phyloP scores from a whole-genome alignment of 225 moss, liverwort and hornwort genomes.

The Rhytidiadelphus loreus region DNA sequence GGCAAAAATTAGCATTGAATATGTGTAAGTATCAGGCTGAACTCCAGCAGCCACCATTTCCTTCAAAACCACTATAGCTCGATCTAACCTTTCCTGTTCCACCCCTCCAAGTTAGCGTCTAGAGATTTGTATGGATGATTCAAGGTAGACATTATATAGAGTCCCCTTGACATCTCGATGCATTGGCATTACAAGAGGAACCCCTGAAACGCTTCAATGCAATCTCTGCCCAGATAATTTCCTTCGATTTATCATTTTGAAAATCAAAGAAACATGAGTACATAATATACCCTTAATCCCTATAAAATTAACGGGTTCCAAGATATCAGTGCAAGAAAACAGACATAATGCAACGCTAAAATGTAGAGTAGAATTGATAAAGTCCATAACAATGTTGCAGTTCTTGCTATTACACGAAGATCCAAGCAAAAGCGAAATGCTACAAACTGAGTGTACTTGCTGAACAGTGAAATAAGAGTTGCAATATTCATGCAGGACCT shows the following conservation, averaged over 20 bases:
- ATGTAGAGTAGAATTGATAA: background rate
- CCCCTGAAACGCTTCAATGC: background rate
- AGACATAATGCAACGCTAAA: background rate
- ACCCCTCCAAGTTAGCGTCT: constrained; percentile 11
- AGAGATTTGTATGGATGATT: background rate
- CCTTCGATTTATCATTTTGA: background rate
- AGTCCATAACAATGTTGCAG: background rate
- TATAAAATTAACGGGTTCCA: background rate
- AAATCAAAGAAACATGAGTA: background rate
- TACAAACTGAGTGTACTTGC: background rate
- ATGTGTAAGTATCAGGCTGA: constrained; percentile 55
- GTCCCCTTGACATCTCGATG: background rate
- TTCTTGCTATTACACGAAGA: background rate
- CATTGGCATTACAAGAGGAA: background rate
- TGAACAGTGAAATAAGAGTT: background rate
- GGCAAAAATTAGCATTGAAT: constrained; percentile 55
- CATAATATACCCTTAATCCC: background rate
- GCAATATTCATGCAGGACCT: background rate
- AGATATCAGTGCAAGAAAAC: background rate
- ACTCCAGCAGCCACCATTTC: constrained; percentile 50
- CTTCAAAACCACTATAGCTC: constrained; percentile 36
- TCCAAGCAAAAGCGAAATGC: background rate
- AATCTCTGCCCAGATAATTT: background rate
- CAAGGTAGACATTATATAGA: background rate
- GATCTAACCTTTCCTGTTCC: constrained; percentile 53